Conservation (phyloP, 2,329 filamentous ascomycete genomes). For the Trichoderma polysporum region DNA sequence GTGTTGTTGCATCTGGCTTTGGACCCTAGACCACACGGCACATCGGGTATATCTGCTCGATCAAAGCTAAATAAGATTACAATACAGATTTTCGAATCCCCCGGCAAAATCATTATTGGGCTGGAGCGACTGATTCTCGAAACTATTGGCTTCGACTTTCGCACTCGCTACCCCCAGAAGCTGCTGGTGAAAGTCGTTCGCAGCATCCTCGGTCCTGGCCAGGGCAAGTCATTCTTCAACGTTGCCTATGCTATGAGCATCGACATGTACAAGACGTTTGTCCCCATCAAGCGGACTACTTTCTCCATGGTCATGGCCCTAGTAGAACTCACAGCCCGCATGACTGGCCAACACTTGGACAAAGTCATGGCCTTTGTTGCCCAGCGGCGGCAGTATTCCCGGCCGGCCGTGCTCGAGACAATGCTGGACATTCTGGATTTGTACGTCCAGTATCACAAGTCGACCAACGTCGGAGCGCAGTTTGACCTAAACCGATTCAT, state of each 20-base stretch:
- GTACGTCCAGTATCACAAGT: slow-evolving; percentile 78
- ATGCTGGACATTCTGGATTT: slow-evolving; percentile 88
- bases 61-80: neutral
- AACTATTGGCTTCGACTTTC: slow-evolving; percentile 89
- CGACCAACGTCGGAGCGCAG: slow-evolving; percentile 70
- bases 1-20: neutral
- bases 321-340: slow-evolving; percentile 73
- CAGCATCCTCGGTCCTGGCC: slow-evolving; percentile 46
- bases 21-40: neutral
- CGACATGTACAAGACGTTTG: slow-evolving; percentile 91
- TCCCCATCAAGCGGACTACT: slow-evolving; percentile 84
- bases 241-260: slow-evolving; percentile 79
- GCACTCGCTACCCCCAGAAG: slow-evolving; percentile 83
- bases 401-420: slow-evolving; percentile 65
- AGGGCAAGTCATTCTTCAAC: slow-evolving; percentile 56
- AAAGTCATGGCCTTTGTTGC: slow-evolving; percentile 50
- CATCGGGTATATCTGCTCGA: neutral
- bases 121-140: slow-evolving; percentile 92
- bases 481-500: slow-evolving; percentile 79
- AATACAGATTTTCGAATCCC: slow-evolving; percentile 72
- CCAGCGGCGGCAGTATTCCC: slow-evolving; percentile 46
- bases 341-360: slow-evolving; percentile 58
- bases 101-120: slow-evolving; percentile 79
- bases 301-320: slow-evolving; percentile 82
- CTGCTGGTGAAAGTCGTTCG: slow-evolving; percentile 77